Percentiles rank a stretch among this genome's conserved stretches.
phyloP scores from a whole-genome alignment of 1,284 basidiomycete species.

The Sporisorium graminicola region DNA sequence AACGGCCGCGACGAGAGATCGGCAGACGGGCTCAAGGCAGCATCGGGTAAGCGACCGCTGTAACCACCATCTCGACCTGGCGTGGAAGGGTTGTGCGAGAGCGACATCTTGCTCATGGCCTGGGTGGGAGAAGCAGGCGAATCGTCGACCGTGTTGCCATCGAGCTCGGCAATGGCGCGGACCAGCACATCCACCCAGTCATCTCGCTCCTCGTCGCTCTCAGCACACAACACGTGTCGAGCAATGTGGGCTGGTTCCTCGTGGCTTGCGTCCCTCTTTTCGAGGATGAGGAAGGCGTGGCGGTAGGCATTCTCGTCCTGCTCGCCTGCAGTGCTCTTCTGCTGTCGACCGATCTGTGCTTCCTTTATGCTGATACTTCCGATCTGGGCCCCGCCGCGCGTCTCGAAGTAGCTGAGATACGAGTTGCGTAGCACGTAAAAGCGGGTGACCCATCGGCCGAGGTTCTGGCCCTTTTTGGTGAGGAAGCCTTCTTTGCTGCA shows the following conservation, averaged over 20 bases:
- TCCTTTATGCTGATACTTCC: slow-evolving; percentile 87
- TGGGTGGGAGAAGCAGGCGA: slow-evolving; percentile 36
- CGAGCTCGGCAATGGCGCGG: slow-evolving; percentile 55
- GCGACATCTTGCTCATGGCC: slow-evolving; percentile 43
- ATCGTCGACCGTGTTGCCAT: slow-evolving; percentile 29
- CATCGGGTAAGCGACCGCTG: slow-evolving; percentile 25
- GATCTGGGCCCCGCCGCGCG: slow-evolving; percentile 82
- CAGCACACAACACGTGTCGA: slow-evolving; percentile 93
- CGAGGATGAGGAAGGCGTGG: slow-evolving; percentile 96
- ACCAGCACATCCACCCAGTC: slow-evolving; percentile 92
- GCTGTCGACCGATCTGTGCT: slow-evolving; percentile 85
- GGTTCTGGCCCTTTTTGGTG: slow-evolving; percentile 95
- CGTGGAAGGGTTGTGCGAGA: slow-evolving; percentile 22
- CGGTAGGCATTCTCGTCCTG: slow-evolving; percentile 88
- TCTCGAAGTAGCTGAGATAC: slow-evolving; percentile 91
- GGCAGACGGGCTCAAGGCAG: slow-evolving; percentile 30
- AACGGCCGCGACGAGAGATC: slow-evolving; percentile 18
- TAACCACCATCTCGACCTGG: slow-evolving; percentile 22
- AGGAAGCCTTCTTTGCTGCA: slow-evolving; percentile 95
- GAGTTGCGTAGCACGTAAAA: slow-evolving; percentile 88
- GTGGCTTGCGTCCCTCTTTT: slow-evolving; percentile 75
- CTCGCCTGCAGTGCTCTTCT: slow-evolving; percentile 71
- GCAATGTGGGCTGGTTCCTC: slow-evolving; percentile 74
- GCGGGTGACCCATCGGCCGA: slow-evolving; percentile 82
- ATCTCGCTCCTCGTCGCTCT: slow-evolving; percentile 92